Conservation (phyloP, 169 alveolate species). For the Plasmodium berghei region DNA sequence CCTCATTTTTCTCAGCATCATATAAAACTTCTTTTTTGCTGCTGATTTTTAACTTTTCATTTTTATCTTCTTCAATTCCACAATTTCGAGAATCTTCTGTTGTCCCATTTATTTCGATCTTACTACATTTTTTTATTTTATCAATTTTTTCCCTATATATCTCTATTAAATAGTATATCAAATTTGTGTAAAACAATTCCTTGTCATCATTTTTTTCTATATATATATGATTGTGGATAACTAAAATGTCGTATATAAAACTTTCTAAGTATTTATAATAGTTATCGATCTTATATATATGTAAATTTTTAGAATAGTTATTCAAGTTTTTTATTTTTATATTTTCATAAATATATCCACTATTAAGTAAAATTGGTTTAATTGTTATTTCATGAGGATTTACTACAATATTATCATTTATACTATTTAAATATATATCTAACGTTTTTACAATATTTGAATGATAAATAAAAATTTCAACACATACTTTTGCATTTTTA, state of each 20-base stretch:
- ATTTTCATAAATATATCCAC: slow-evolving; percentile 41
- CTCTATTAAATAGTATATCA: slow-evolving; percentile 37
- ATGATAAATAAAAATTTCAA: slow-evolving; percentile 55
- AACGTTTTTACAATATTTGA: slow-evolving; percentile 44
- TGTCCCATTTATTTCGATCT: not conserved
- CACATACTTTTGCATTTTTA: slow-evolving; percentile 45
- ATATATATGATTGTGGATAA: slow-evolving; percentile 48
- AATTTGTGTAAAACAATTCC: slow-evolving; percentile 41
- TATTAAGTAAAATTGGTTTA: slow-evolving; percentile 34
- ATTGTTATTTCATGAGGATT: slow-evolving; percentile 34
- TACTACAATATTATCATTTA: slow-evolving; percentile 19
- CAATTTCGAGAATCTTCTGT: not conserved
- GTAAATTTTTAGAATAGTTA: slow-evolving; percentile 42
- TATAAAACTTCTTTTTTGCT: not conserved
- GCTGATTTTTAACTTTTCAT: not conserved
- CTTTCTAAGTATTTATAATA: slow-evolving; percentile 61
- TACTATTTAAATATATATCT: slow-evolving; percentile 43
- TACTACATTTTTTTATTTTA: slow-evolving; percentile 2
- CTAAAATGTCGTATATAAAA: slow-evolving; percentile 43
- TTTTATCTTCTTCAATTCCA: not conserved
- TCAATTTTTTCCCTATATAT: slow-evolving; percentile 42
- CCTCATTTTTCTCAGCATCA: not conserved
- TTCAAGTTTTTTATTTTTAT: slow-evolving; percentile 29
- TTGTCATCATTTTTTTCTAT: slow-evolving; percentile 50
- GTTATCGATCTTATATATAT: slow-evolving; percentile 36